Percentiles rank a stretch among this genome's conserved stretches.
These are phyloP conservation scores for Simmondsia chinensis DNA, from an alignment of 148 eudicot species.

Conservation along the genomic window DNA sequence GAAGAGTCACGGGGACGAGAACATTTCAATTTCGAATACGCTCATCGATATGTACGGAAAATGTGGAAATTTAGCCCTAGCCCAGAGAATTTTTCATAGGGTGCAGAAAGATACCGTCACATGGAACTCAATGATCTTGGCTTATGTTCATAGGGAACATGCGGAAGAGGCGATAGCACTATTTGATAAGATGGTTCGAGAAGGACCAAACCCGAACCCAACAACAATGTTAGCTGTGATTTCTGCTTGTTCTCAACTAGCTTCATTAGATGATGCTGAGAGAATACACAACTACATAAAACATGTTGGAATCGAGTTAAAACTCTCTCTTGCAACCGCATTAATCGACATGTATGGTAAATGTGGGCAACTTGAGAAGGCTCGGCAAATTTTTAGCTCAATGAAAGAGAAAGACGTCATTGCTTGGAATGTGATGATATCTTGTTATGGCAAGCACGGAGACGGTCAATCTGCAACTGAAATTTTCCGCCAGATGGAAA, in stretches of 20 bases:
- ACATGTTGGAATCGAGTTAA: conserved; percentile 18
- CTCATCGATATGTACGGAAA: conserved; percentile 62
- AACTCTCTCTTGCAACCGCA: conserved; percentile 42
- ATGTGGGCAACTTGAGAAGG: conserved; percentile 53
- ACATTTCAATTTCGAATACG: conserved; percentile 45
- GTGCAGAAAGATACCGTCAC: conserved; percentile 37
- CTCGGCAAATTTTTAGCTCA: conserved; percentile 44
- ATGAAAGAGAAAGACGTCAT: conserved; percentile 47
- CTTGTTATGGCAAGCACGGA: conserved; percentile 69
- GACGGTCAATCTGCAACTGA: conserved; percentile 43
- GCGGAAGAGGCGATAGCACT: conserved; percentile 30
- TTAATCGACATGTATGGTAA: conserved; percentile 71
- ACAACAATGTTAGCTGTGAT: conserved; percentile 44
- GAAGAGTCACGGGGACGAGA: conserved; percentile 20
- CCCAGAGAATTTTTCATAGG: conserved; percentile 33
- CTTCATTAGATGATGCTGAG: conserved; percentile 45
- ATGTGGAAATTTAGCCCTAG: conserved; percentile 26
- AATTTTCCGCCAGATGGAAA: conserved; percentile 46
- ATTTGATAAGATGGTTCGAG: conserved; percentile 41
- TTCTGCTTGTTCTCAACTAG: conserved; percentile 50
- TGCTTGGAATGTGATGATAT: conserved; percentile 75
- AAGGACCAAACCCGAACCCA: conserved; percentile 39
- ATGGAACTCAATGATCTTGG: conserved; percentile 56
- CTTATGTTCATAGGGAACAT: conserved; percentile 27
- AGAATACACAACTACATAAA: conserved; percentile 34